phyloP scores from a whole-genome alignment of 2,329 filamentous ascomycete genomes.

The Colletotrichum sansevieriae region DNA sequence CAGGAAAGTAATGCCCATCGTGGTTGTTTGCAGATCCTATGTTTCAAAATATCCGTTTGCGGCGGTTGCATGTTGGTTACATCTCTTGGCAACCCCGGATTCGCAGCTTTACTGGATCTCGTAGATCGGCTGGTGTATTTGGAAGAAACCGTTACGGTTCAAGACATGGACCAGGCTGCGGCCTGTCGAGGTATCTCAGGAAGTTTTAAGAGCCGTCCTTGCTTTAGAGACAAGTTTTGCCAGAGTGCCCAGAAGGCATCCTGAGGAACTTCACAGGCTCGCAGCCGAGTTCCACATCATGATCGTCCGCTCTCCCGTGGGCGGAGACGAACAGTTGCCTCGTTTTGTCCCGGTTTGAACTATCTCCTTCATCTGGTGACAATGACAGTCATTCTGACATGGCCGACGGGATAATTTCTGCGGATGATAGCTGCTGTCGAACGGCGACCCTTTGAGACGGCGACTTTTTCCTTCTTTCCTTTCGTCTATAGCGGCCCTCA shows the following conservation, averaged over 20 bases:
- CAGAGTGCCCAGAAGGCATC: constrained; percentile 10
- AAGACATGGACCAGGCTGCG: constrained; percentile 24
- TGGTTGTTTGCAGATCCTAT: constrained; percentile 6
- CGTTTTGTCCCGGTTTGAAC: constrained; percentile 2
- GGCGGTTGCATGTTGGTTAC: constrained; percentile 29
- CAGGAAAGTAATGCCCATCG: neutral
- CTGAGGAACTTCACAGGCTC: constrained; percentile 16
- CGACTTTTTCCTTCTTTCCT: neutral
- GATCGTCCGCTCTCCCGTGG: neutral
- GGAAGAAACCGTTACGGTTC: constrained; percentile 14
- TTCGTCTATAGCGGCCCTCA: neutral
- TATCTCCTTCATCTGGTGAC: constrained; percentile 21
- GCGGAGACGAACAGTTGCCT: constrained; percentile 20
- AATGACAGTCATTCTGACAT: constrained; percentile 6
- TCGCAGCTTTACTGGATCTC: constrained; percentile 13
- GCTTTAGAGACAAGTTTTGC: constrained; percentile 21
- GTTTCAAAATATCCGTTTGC: constrained; percentile 20
- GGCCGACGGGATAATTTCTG: neutral
- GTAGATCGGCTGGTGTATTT: constrained; percentile 23
- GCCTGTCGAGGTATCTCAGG: constrained; percentile 1
- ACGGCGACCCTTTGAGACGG: constrained; percentile 5
- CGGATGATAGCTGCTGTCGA: neutral
- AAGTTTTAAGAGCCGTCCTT: constrained; percentile 14
- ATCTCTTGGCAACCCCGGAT: constrained; percentile 31
- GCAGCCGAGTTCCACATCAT: constrained; percentile 18